Base-by-base conservation (phyloP, 2,329 filamentous ascomycete genomes). In the Orbilia ellipsospora region DNA sequence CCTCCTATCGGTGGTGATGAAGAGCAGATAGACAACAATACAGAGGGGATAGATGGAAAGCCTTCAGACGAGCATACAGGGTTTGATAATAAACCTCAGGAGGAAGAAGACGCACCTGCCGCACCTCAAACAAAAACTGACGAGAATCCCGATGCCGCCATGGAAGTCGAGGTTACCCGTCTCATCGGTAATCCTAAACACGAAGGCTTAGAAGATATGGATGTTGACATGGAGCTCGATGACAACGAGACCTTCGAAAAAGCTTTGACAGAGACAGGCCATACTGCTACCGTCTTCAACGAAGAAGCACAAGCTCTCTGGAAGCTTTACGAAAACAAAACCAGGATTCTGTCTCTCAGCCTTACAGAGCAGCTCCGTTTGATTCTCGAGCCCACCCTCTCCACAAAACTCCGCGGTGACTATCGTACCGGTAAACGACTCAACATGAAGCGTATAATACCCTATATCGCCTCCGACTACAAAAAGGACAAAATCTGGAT, bases 401-500 rank as follows among this genome's bases (percentile, higher is more conserved):
- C 94, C 0, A 98, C 95, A 44, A 99, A 98, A 81, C 91, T 99
- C 77, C 94, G 94, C 1, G 95, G 95, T 51, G 93, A 96, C 79
- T 98, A 96, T 87, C 92, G 95, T 79, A 99, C 95, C 0, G 95
- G 95, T 77, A 99, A 99, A 83, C 91, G 95, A 0, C 92, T 99
- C 80, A 99, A 98, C 83, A 97, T 99, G 85, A 98, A 98, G 84
- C 93, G 94, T 79, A 99, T 99, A 83, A 99, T 99, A 80, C 95
- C 96, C 0, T 99, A 99, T 84, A 98, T 99, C 79, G 95, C 96
- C 0, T 98, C 94, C 0, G 90, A 92, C 81, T 99, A 97, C 87
- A 98, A 97, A 86, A 92, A 95, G 75, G 95, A 99, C 87, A 99
- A 99, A 86, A 99, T 99, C 83, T 99, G 95, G 95, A 96, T 99